Evolutionary conservation across 2,329 filamentous ascomycete genomes (phyloP), one percentile per base, ranked within the genome.

Genomic region (Elsinoe australis): DNA sequence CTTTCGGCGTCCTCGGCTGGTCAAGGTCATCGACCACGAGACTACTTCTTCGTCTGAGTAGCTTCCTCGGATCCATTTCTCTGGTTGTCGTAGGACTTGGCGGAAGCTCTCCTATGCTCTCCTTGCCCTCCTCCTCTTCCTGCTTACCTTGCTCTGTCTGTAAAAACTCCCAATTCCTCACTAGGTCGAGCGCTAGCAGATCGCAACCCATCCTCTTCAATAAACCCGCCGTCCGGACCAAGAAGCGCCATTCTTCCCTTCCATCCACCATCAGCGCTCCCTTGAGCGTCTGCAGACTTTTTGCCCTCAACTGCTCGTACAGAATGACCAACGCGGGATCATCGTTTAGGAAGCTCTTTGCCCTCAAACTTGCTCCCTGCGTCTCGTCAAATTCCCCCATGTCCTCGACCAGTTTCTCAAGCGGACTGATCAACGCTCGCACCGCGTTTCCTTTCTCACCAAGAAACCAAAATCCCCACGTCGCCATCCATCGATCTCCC

Each of bases 381-480:
- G 8, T n/a, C 17, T 18, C 39, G 32, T 34, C 15, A 45, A 12
- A 31, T 12, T 36, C 33, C 28, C 29, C 44, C 5, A 28, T 47
- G 1, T 44, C 35, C 6, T 28, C 52, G 44, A 92, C 68, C 1
- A 95, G 73, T 0, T 78, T 80, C 53, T 85, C 82, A 1, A 95
- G 78, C 0, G 89, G 88, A 46, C 50, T 51, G 12, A 65, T 83
- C 3, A 98, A 71, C 5, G 84, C 80, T 46, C 86, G 79, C 5
- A 95, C 87, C 4, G 90, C 85, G 72, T 88, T 85, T 55, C 94
- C 85, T 52, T 82, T 79, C 53, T 85, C 78, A 29, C 80, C 80
- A 4, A 96, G 73, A 75, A 95, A 86, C 83, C 87, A 94, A 61
- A 95, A 95, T 2, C 87, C 86, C 92, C 92, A 98, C 0, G 85